Evolutionary conservation across 2,329 filamentous ascomycete genomes (phyloP).

Genomic region (Akanthomyces uredinophilus): DNA sequence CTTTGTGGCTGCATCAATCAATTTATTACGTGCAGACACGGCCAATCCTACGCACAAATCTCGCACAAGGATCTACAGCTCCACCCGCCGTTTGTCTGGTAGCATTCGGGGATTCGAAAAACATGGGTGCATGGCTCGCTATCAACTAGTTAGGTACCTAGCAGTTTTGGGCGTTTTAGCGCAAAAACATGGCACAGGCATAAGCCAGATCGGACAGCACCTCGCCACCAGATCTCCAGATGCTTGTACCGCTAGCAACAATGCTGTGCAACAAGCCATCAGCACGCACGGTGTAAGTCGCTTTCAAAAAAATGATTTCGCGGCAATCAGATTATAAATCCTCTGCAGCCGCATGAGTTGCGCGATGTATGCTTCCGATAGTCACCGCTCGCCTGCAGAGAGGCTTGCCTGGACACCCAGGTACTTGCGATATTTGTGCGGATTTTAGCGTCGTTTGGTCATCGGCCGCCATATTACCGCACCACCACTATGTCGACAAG

Average conservation of each 20-base stretch:
- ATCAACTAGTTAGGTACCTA: too few species aligned
- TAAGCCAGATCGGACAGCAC: neutral
- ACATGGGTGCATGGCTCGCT: too few species aligned
- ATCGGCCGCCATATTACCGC: conserved; percentile 3
- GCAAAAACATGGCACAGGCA: neutral
- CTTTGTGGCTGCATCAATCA: neutral
- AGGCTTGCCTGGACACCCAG: neutral
- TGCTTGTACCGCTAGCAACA: too few species aligned
- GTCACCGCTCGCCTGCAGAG: neutral
- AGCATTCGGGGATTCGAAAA: neutral
- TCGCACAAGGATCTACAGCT: neutral
- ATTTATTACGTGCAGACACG: neutral
- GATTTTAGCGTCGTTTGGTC: conserved; percentile 23
- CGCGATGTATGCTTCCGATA: too few species aligned
- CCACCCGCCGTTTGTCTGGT: neutral
- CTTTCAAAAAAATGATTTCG: too few species aligned
- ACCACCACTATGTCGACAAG: neutral
- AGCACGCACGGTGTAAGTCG: neutral
- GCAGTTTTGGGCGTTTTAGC: neutral
- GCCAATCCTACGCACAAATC: conserved; percentile 9
- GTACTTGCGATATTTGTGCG: conserved; percentile 32
- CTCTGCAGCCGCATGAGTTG: too few species aligned
- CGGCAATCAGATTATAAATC: neutral
- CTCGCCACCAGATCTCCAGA: neutral
- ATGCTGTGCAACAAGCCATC: too few species aligned